Base-by-base conservation (phyloP, 2,329 filamentous ascomycete genomes). In the Ophiostoma australiae region DNA sequence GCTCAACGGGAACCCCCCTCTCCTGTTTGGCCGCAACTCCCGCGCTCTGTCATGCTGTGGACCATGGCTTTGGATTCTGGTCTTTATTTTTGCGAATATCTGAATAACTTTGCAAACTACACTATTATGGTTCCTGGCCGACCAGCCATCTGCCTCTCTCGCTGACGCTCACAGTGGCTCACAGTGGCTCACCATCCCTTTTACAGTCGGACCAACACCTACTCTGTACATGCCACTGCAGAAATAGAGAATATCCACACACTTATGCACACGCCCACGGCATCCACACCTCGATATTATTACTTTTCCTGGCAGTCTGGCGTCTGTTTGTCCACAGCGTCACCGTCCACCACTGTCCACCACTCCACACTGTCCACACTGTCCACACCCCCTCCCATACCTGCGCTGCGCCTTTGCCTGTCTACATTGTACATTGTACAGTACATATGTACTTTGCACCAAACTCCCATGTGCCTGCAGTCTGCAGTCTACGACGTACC, bases 361-460 rank as follows among this genome's bases (percentile, higher is more conserved):
- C n/a, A 58, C 52, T 58, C 52, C 52, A 23, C 48, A 31, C 23
- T 61, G 55, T 23, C 10, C 55, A 27, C 6, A 20, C 31, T n/a
- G 33, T n/a, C 61, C 61, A 66, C 61, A 20, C 61, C 61, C 58
- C 27, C 61, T 66, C 58, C 31, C 63, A 66, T 17, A 39, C 39
- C n/a, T 67, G 65, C 65, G 65, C 65, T 67, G 65, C 65, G 65
- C 65, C 65, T 67, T 67, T 27, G 33, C 63, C 20, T 39, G 37
- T 39, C 11, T 65, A 27, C 27, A n/a, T 15, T 39, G 68, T 68
- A 63, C 75, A 75, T 73, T 76, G 75, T 41, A 41, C 39, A n/a
- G n/a, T n/a, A n/a, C n/a, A n/a, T n/a, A n/a, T n/a, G 27, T 31
- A 11, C 39, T 41, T 13, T 15, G 76, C 76, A 75, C 71, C 75